Conservation (phyloP, 495 filamentous ascomycete genomes). For the Evernia prunastri region DNA sequence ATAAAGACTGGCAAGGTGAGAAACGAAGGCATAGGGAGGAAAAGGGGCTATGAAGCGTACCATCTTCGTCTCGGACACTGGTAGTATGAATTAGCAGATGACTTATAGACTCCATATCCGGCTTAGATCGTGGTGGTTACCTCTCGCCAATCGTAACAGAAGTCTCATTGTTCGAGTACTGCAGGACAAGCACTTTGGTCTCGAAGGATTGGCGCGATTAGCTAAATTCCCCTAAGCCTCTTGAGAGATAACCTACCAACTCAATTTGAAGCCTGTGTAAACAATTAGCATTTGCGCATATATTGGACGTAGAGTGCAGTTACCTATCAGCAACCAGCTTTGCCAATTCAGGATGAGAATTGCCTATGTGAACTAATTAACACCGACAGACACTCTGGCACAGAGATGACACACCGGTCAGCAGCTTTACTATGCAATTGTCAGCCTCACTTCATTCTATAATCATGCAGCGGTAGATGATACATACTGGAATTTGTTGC, state of each 20-base stretch:
- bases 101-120: not conserved
- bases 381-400: not conserved
- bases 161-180: constrained; percentile 97
- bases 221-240: not conserved
- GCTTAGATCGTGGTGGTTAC: constrained; percentile 37
- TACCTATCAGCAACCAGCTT: constrained; percentile 88
- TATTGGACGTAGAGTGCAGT: not conserved
- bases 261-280: constrained; percentile 77
- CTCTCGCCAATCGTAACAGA: constrained; percentile 92
- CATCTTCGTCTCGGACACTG: constrained; percentile 6
- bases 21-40: not conserved
- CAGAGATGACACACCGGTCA: not conserved
- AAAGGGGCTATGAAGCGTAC: not conserved
- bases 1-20: constrained; percentile 5
- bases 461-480: no score
- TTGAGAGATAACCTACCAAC: constrained; percentile 19
- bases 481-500: constrained; percentile 1
- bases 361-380: constrained; percentile 36
- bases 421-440: not conserved
- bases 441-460: not conserved
- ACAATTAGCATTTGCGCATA: constrained; percentile 14
- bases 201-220: not conserved
- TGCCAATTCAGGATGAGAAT: constrained; percentile 88
- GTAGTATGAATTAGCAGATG: not conserved
- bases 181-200: constrained; percentile 81